Percentiles rank a stretch among this genome's conserved stretches.
These are phyloP conservation scores for Boletales sp. DNA, from an alignment of 768 basidiomycete species.

Conservation along the genomic window DNA sequence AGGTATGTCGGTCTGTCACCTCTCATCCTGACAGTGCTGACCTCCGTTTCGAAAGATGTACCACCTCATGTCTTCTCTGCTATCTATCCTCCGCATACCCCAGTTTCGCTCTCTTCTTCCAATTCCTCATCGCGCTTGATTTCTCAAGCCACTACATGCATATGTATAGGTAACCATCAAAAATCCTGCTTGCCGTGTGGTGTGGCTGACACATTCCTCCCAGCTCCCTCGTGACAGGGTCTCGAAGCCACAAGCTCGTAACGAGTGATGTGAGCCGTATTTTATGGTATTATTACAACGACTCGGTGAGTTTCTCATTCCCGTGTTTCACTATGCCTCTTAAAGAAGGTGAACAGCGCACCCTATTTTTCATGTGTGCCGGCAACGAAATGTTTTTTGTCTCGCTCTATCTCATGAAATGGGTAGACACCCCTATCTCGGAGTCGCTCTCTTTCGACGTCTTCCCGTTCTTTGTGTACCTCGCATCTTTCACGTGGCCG, in stretches of 20 bases:
- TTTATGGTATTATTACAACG: constrained; percentile 90
- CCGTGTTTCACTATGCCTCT: constrained; percentile 1
- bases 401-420: constrained; percentile 89
- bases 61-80: constrained; percentile 91
- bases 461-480: constrained; percentile 13
- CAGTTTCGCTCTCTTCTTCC: constrained; percentile 78
- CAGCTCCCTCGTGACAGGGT: constrained; percentile 94
- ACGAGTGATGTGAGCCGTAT: constrained; percentile 91
- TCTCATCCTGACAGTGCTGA: neutral
- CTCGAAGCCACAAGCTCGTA: constrained; percentile 88
- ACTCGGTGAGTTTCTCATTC: constrained; percentile 57
- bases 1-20: constrained; percentile 49
- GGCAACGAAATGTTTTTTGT: constrained; percentile 97
- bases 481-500: constrained; percentile 63
- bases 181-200: too few relatives aligned
- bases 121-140: constrained; percentile 94
- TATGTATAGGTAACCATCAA: constrained; percentile 83
- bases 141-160: constrained; percentile 99
- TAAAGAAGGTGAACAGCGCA: constrained; percentile 45
- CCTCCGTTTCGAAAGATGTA: constrained; percentile 62
- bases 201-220: constrained; percentile 5
- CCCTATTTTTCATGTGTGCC: constrained; percentile 89
- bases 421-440: constrained; percentile 68
- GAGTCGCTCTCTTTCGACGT: constrained; percentile 13
- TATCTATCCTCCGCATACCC: constrained; percentile 93